These are phyloP conservation scores for Hordeum pubiflorum DNA, from an alignment of 202 grass and related monocot genomes.

Conservation along the genomic window DNA sequence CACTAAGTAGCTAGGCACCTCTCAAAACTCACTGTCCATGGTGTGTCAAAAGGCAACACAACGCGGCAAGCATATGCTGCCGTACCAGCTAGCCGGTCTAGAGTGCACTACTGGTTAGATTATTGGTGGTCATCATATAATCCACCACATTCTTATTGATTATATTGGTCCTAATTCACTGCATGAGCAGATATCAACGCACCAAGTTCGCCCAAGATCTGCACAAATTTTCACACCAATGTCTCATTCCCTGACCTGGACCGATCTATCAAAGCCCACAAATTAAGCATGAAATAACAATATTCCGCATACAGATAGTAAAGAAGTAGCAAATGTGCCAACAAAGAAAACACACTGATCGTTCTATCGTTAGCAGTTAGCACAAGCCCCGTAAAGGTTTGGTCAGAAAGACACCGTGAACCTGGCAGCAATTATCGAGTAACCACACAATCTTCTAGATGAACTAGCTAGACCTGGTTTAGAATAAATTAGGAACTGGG, in stretches of 20 bases:
- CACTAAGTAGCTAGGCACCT: not conserved
- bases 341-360: slow-evolving; percentile 20
- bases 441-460: not conserved
- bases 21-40: slow-evolving; percentile 2
- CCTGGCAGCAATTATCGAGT: not conserved
- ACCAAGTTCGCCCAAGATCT: not conserved
- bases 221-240: not conserved
- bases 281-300: slow-evolving; percentile 56
- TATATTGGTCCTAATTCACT: not conserved
- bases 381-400: not conserved
- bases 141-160: too few relatives aligned
- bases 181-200: not conserved
- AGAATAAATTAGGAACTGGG: not conserved
- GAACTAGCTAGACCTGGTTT: not conserved
- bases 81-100: slow-evolving; percentile 21
- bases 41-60: slow-evolving; percentile 11
- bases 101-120: not conserved
- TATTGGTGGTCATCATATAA: not conserved
- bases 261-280: not conserved
- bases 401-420: slow-evolving; percentile 11
- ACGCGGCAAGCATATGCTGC: not conserved
- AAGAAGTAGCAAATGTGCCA: slow-evolving; percentile 5
- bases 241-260: not conserved
- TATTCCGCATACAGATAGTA: not conserved
- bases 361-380: not conserved